A percentile compares a stretch with the other conserved stretches of the same genome.
phyloP scores from a whole-genome alignment of 2,329 filamentous ascomycete genomes.

The Nigrospora osmanthi region DNA sequence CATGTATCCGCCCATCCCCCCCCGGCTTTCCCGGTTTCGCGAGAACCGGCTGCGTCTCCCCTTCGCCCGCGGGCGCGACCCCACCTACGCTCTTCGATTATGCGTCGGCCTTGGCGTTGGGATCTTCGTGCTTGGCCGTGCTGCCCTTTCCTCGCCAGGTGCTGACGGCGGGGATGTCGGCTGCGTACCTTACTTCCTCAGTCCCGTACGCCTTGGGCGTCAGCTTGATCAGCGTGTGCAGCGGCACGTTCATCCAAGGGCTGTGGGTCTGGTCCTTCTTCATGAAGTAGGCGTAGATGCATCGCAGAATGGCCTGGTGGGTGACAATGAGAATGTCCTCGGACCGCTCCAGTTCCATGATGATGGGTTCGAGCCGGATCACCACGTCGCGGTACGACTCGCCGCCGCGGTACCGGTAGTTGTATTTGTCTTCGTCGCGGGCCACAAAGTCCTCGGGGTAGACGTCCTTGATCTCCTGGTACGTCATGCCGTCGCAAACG shows the following conservation, averaged over 20 bases:
- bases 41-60: no score
- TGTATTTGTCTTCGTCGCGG: constrained; percentile 98
- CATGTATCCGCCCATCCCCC: no score
- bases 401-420: constrained; percentile 95
- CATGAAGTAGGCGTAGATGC: constrained; percentile 99
- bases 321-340: constrained; percentile 98
- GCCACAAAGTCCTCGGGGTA: constrained; percentile 94
- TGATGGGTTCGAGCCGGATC: constrained; percentile 95
- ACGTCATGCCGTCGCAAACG: constrained; percentile 93
- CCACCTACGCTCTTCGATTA: not conserved
- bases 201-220: constrained; percentile 93
- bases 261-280: constrained; percentile 88
- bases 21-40: no score
- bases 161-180: constrained; percentile 90
- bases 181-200: constrained; percentile 78
- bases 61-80: no score
- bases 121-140: constrained; percentile 75
- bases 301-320: constrained; percentile 91
- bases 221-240: constrained; percentile 94
- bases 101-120: constrained; percentile 20
- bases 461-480: constrained; percentile 83
- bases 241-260: constrained; percentile 97
- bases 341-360: constrained; percentile 95
- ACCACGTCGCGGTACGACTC: constrained; percentile 96
- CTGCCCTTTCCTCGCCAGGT: constrained; percentile 94